Base-by-base conservation (phyloP, 495 filamentous ascomycete species). In the Talaromyces adpressus region DNA sequence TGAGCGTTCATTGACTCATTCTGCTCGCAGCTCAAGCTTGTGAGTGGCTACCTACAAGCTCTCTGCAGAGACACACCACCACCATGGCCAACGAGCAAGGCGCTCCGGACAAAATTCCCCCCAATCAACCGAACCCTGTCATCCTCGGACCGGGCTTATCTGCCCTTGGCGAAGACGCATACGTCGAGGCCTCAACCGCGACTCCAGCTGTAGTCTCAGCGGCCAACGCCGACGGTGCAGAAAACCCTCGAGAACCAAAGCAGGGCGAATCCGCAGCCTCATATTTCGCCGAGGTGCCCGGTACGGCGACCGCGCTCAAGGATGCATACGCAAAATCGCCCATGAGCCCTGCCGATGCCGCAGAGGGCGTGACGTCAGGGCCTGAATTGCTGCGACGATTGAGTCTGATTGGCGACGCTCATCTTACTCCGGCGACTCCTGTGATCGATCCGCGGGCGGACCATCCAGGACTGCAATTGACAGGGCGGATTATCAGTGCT, bases 401-500 rank as follows among this genome's bases (percentile, higher is more conserved):
- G 69, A 91, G 85, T 68, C 68, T 85, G 32, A 75, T 79, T 6
- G 71, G 70, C 25, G 74, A 69, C 61, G 69, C 72, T 7, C 67
- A 73, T 12, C 57, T 63, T 23, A 69, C 67, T 7, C 75, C 76
- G 32, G 71, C 72, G 32, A 77, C 83, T 39, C 82, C 84, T 16
- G 74, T 87, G 62, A 73, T 77, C 4, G 83, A 89, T 66, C 84
- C 84, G 16, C 81, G 84, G 66, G 77, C 80, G 51, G 81, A 84
- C 45, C 84, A 90, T 70, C 89, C 89, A 3, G 81, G 81, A 36
- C 74, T 97, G 20, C 79, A 82, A 52, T 81, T 97, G 53, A 93
- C 86, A 52, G 91, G 92, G 2, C 85, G 88, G 63, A 82, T 96
- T 64, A 94, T 97, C 65, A 94, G 90, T 53, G 92, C 88, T 18